Evolutionary conservation across 805 yeast species (phyloP), one percentile per base, ranked within the genome.

Genomic region (Candida ascalaphidarum): DNA sequence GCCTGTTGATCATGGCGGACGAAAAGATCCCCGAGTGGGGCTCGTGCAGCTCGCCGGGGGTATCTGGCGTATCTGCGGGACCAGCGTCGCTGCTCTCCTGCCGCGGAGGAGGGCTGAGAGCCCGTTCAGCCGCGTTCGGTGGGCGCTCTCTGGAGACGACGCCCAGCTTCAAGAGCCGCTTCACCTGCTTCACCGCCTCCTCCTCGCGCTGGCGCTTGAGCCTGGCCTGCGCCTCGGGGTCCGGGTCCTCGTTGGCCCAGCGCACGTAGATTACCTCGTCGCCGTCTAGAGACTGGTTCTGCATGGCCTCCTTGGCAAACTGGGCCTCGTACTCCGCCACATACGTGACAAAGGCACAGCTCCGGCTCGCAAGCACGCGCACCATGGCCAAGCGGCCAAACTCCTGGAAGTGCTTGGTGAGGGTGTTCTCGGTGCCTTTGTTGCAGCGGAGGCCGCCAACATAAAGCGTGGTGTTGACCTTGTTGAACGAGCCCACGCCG

Each of bases 231-330:
- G 83, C 77, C 4, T 52, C 54, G 0, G 92, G 92, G 44, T 79
- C 80, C 2, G 95, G 94, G 50, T 85, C 95, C 23, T 81, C 89
- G 35, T 73, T 74, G 0, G 96, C 95, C 97, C 97, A 88, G 37
- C 83, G 67, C 1, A 88, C 71, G 34, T 65, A 70, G 24, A 88
- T 52, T 0, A 77, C 68, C 36, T 81, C 95, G 32, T 71, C 68
- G 5, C 38, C 49, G 23, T 69, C 75, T 6, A 88, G 49, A 7
- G 81, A 68, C 50, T 89, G 97, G 24, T 78, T 77, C 22, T 79
- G 72, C 95, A 89, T 84, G 1, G 95, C 95, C 51, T 89, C 97
- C 44, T 84, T 83, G 0, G 96, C 95, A 62, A 89, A 92, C 50
- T 89, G 96, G 0, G 96, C 96, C 46, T 71, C 77, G 13, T 68